These are phyloP conservation scores for Cercospora canescens DNA, from an alignment of 2,329 filamentous ascomycete genomes.

Conservation along the genomic window DNA sequence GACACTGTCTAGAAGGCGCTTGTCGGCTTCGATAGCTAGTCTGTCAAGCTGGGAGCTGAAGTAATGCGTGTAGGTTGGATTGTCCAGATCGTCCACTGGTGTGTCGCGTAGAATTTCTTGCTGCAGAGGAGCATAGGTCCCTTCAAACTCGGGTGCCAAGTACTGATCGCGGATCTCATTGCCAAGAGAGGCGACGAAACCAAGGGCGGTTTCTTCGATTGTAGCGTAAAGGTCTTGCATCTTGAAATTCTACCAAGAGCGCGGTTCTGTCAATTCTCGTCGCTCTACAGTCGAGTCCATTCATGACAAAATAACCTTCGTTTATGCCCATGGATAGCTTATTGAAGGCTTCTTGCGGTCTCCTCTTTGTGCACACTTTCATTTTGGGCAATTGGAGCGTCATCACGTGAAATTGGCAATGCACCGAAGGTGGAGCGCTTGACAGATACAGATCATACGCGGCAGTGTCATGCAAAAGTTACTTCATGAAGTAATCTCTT, in stretches of 20 bases:
- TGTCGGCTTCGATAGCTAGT: not conserved
- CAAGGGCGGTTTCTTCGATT: constrained; percentile 6
- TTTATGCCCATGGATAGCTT: too few species aligned
- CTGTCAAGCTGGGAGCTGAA: constrained; percentile 5
- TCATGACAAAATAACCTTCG: too few species aligned
- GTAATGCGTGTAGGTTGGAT: constrained; percentile 1
- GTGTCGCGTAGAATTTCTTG: not conserved
- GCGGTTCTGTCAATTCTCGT: not conserved
- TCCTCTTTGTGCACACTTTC: not conserved
- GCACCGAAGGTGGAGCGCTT: not conserved
- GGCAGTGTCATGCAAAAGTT: too few species aligned
- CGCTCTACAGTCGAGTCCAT: too few species aligned
- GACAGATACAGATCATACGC: not conserved
- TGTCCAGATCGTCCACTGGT: not conserved
- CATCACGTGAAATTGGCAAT: not conserved
- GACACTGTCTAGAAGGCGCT: constrained; percentile 6
- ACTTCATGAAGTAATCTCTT: too few species aligned
- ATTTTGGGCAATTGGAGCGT: not conserved
- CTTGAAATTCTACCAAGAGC: not conserved
- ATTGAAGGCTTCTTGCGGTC: not conserved
- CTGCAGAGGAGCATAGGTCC: constrained; percentile 3
- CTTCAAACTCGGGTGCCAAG: not conserved
- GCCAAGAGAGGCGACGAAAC: constrained; percentile 1
- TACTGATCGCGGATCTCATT: not conserved
- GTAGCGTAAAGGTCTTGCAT: constrained; percentile 9